phyloP scores from a whole-genome alignment of 2,329 filamentous ascomycete genomes.

The Esteya vermicola region DNA sequence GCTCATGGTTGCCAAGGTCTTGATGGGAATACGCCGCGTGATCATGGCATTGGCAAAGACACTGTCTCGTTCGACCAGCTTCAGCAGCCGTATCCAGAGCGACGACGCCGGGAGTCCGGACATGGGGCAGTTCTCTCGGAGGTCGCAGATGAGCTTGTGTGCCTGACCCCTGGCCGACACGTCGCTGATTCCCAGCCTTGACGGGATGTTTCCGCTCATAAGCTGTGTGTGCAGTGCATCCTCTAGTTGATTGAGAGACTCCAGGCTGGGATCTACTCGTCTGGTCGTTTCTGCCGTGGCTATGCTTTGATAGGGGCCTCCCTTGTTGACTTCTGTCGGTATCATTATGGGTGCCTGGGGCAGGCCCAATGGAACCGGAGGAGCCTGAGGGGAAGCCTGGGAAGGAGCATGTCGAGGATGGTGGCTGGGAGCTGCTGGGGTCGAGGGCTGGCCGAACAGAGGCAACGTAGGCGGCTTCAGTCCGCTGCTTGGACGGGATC shows the following conservation, averaged over 20 bases:
- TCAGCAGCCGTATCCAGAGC: conserved; percentile 14
- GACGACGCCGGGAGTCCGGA: conserved; percentile 11
- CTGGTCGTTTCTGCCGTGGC: neutral
- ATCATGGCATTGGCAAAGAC: conserved; percentile 19
- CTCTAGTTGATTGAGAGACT: neutral
- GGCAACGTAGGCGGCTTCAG: neutral
- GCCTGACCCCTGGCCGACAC: neutral
- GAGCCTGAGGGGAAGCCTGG: too few relatives aligned
- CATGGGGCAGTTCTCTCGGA: neutral
- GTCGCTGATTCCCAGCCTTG: neutral
- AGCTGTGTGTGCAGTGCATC: neutral
- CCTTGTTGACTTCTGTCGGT: too few relatives aligned
- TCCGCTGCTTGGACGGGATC: neutral
- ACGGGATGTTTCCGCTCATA: neutral
- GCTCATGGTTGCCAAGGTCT: conserved; percentile 2
- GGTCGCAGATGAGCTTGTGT: neutral
- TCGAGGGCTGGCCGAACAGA: neutral
- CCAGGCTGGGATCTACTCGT: neutral
- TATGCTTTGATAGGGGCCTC: too few relatives aligned
- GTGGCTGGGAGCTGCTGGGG: neutral
- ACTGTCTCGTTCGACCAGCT: neutral
- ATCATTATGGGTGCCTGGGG: too few relatives aligned
- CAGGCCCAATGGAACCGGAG: too few relatives aligned
- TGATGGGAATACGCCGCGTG: conserved; percentile 13
- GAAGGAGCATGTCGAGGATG: neutral